phyloP scores from a whole-genome alignment of 2,329 filamentous ascomycete species.

The Xylariales sp. region DNA sequence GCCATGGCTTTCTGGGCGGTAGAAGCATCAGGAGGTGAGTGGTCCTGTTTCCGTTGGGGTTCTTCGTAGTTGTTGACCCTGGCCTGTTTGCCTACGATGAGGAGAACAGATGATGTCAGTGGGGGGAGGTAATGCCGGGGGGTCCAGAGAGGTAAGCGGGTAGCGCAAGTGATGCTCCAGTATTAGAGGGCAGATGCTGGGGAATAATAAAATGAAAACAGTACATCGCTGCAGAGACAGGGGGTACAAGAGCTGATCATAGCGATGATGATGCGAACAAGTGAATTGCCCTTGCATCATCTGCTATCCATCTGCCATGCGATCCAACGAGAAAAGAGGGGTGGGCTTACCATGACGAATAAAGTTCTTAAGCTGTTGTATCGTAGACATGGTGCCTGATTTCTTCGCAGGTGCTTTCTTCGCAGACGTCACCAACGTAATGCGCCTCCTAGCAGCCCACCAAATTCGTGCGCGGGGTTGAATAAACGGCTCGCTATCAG shows the following conservation, averaged over 20 bases:
- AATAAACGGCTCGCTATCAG: neutral
- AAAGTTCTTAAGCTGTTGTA: conserved; percentile 97
- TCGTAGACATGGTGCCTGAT: conserved; percentile 53
- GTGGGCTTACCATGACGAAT: conserved; percentile 80
- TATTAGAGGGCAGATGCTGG: conserved; percentile 1
- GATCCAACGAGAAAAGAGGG: too few species aligned
- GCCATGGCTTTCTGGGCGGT: conserved; percentile 51
- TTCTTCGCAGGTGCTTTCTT: neutral
- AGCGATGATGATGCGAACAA: too few species aligned
- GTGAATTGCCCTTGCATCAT: too few species aligned
- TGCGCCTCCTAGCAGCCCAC: neutral
- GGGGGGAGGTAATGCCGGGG: conserved; percentile 9
- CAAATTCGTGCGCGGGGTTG: neutral
- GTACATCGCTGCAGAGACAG: too few species aligned
- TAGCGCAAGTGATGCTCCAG: too few species aligned
- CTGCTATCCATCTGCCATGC: too few species aligned
- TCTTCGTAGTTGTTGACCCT: conserved; percentile 59
- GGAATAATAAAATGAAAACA: conserved; percentile 2
- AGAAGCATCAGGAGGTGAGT: conserved; percentile 39
- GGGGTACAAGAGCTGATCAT: too few species aligned
- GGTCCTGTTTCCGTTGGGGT: conserved; percentile 47
- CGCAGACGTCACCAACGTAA: conserved; percentile 18
- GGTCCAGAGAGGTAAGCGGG: neutral
- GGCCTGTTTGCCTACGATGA: conserved; percentile 73
- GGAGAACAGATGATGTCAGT: conserved; percentile 26